These are phyloP conservation scores for Talaromyces sp. DNA, from an alignment of 2,329 filamentous ascomycete genomes.

Conservation along the genomic window DNA sequence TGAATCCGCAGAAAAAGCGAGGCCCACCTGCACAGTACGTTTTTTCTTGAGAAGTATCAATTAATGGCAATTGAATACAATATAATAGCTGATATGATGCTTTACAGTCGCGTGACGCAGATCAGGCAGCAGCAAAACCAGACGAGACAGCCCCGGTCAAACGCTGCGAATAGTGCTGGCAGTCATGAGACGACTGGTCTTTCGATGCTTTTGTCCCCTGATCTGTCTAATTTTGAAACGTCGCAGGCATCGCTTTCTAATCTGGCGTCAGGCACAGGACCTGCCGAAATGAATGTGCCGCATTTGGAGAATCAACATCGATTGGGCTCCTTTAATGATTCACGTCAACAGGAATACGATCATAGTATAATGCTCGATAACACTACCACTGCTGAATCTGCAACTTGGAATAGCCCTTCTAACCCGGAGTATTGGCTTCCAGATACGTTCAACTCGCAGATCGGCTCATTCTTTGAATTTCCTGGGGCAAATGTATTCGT, in stretches of 20 bases:
- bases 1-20: conserved; percentile 37
- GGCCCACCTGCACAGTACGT: conserved; percentile 34
- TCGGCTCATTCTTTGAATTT: conserved; percentile 26
- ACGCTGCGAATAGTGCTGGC: neutral
- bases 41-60: too few species aligned
- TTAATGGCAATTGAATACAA: too few species aligned
- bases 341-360: neutral
- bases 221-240: neutral
- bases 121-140: conserved; percentile 30
- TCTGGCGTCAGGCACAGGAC: neutral
- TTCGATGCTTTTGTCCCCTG: neutral
- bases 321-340: neutral
- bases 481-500: conserved; percentile 31
- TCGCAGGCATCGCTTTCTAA: neutral
- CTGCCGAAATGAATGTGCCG: neutral
- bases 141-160: neutral
- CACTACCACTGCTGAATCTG: conserved; percentile 12
- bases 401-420: conserved; percentile 23
- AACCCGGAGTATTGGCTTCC: conserved; percentile 31
- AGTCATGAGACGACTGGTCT: neutral
- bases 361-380: conserved; percentile 9
- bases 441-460: conserved; percentile 27
- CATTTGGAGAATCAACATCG: neutral
- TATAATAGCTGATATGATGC: neutral
- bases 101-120: conserved; percentile 29